Base-by-base conservation (phyloP, 805 yeast genomes). In the Kuraishia floccosa region DNA sequence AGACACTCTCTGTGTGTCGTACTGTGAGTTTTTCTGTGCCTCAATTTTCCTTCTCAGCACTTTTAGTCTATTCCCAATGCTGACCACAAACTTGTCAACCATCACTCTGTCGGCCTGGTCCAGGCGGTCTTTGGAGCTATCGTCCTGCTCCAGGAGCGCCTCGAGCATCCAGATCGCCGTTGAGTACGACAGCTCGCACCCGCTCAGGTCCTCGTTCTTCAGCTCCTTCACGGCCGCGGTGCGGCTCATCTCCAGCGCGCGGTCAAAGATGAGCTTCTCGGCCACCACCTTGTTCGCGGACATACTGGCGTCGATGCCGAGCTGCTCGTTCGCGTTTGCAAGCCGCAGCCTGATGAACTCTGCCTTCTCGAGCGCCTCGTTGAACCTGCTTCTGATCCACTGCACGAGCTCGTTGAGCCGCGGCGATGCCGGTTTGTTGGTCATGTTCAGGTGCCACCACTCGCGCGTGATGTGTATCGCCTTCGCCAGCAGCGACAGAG, bases 81-180 rank as follows among this genome's bases (percentile, higher is more conserved):
- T 79, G 34, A 72, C 70, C 41, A 86, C 78, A 47, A 87, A 84
- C 52, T 75, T 75, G 49, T 79, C 84, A 30, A 89, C 84, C 53
- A 82, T 78, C 27, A 64, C 69, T 31, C 60, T 60, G 51, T 89
- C 97, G 30, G 77, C 84, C 4, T 61, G 68, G 45, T 83, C 93
- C 35, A 87, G 59, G 36, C 52, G 65, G 16, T 56, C 61, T 11
- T 54, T 61, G 8, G 49, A 46, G 17, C 49, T 47, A 16, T 60
- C 61, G 14, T 52, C 58, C 9, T 30, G 30, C 36, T 80, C 89
- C 32, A 86, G 54, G 17, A 89, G 59, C 1, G 95, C 85, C 48
- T 85, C 93, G 46, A 89, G 60, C 96, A 89, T 85, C 96, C 96
- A 89, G 31, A 89, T 72, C 0, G 96, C 77, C 0, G 95, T 84